Base-by-base conservation (phyloP, 768 basidiomycete species). In the Heimioporus sp. region DNA sequence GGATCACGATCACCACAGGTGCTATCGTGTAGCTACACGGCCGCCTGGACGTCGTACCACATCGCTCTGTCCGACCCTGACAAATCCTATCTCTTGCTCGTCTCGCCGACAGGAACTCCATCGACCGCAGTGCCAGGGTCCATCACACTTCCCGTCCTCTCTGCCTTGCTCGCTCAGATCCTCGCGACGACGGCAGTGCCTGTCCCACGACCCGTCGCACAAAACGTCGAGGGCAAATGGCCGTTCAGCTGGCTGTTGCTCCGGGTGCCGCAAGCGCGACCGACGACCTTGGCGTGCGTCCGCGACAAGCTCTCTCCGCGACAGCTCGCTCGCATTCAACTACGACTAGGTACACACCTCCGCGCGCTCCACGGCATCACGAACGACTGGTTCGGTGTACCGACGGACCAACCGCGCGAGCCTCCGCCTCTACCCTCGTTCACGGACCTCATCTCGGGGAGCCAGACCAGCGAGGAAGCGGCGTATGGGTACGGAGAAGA, bases 371-470 rank as follows among this genome's bases (percentile, higher is more conserved):
- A 90, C 60, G 74, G 66, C 11, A 75, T 87, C n/a, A 83, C 86
- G 61, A 88, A 87, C 70, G 86, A 90, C 61, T 89, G 82, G 82
- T 90, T 82, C 57, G 88, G 88, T 4, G 59, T 74, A 4, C 83
- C 83, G 16, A 46, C n/a, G 28, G 61, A 62, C n/a, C 40, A 53
- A 42, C 49, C 56, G 11, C 43, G 43, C 9, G 71, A 76, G 6
- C 67, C 74, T 15, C 75, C 74, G 2, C 12, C 53, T n/a, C 0
- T 51, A 19, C 64, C 61, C 16, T 61, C 49, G 28, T 51, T 68
- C 20, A 5, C 52, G 1, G 20, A 51, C 2, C n/a, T 63, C 13
- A 37, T 59, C 10, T 20, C 49, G 10, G 50, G 17, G 4, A 20
- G 16, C 37, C 49, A 55, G 24, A 35, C 32, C 1, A 52, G 35